Base-by-base conservation (phyloP, 257 asterid species). In the Gentiana dahurica region DNA sequence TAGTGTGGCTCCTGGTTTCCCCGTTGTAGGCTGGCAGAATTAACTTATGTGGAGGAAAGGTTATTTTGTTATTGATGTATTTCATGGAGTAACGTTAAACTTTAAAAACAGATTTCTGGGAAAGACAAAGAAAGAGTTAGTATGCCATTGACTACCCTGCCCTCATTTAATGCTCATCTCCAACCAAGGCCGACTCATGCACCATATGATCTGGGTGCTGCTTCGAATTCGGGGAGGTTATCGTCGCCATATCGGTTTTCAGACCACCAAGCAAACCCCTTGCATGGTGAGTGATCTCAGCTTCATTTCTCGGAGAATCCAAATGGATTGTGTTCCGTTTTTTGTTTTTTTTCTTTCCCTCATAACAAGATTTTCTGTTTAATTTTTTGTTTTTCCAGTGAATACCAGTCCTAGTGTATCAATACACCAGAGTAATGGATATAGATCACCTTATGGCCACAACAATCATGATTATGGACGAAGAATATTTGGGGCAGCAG, bases 71-170 rank as follows among this genome's bases (percentile, higher is more conserved):
- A 41, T n/a, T 63, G 53, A 51, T 51, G 35, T 45, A 41, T 46
- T 55, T 59, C 55, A 48, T 49, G 34, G 39, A 65, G 12, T 78
- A 59, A 75, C 45, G 32, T 60, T 47, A 47, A 59, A 38, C 55
- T 65, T 69, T 50, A 49, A 47, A 57, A 69, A 77, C 93, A 92
- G 97, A 81, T 92, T 4, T 85, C 97, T 61, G 97, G 99, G 46
- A 79, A 71, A 71, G 97, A 92, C 75, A 88, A 76, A 73, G 68
- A 79, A 65, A 64, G 84, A 3, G 63, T 45, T 12, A 77, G 72
- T 68, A 69, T 61, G 36, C 70, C 81, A 34, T 43, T 54, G 4
- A 63, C 73, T 35, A 68, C 67, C 54, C 55, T 72, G 4, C 59
- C 73, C 34, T 13, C 68, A 35, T 55, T 65, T 51, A 69, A 57